These are phyloP conservation scores for Colletotrichum viniferum DNA, from an alignment of 2,329 filamentous ascomycete species.

Conservation along the genomic window DNA sequence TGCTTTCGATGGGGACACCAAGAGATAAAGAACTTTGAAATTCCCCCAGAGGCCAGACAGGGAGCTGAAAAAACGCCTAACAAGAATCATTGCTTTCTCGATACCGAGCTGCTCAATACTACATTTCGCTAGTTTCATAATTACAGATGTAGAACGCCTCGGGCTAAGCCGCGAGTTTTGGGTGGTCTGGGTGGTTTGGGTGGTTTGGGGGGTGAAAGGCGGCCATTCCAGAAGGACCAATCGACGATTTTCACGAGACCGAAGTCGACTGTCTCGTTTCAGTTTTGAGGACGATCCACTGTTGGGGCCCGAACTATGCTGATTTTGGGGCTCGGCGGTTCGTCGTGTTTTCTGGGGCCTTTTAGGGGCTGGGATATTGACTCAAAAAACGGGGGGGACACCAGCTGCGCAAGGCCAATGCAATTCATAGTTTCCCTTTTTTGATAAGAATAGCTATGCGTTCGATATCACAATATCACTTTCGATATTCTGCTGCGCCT, in stretches of 20 bases:
- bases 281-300: not conserved
- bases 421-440: not conserved
- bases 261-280: not conserved
- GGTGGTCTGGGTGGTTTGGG: not conserved
- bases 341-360: not conserved
- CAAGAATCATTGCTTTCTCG: not conserved
- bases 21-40: not conserved
- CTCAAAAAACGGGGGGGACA: not conserved
- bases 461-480: not conserved
- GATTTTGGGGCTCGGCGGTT: not conserved
- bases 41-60: not conserved
- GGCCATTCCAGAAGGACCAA: not conserved
- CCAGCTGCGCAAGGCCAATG: not conserved
- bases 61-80: not conserved
- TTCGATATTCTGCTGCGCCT: not conserved
- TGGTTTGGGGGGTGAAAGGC: not conserved
- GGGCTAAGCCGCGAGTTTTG: not conserved
- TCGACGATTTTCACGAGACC: not conserved
- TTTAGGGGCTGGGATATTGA: not conserved
- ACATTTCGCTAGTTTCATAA: not conserved
- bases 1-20: not conserved
- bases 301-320: not conserved
- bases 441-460: not conserved
- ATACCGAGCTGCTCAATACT: not conserved
- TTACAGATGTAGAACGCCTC: not conserved